A percentile compares a stretch with the other conserved stretches of the same genome.
phyloP scores from a whole-genome alignment of 192 early-diverging fungal genomes.

The Chytriomyces confervae region DNA sequence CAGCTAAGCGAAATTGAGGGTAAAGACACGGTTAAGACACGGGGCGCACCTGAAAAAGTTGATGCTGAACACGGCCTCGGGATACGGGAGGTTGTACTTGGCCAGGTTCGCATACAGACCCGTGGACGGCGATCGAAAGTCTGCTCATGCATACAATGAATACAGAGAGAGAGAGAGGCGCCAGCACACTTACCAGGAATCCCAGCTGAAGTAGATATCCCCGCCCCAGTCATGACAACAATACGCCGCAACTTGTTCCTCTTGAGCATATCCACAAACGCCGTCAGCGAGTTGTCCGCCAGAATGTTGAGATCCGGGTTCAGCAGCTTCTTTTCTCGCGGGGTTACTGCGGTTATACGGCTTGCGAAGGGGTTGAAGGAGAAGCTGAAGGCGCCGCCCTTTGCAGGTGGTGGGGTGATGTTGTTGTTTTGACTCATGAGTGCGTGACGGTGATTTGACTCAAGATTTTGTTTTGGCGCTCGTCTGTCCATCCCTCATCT shows the following conservation, averaged over 20 bases:
- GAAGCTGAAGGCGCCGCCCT: background rate
- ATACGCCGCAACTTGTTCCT: constrained; percentile 54
- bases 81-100: constrained; percentile 87
- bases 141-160: constrained; percentile 34
- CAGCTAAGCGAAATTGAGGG: background rate
- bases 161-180: background rate
- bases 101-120: constrained; percentile 85
- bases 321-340: constrained; percentile 24
- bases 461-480: too few relatives aligned
- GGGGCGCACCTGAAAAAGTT: constrained; percentile 71
- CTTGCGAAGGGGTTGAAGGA: background rate
- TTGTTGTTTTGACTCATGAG: background rate
- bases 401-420: background rate
- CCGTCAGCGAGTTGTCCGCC: constrained; percentile 41
- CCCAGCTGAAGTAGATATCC: constrained; percentile 63
- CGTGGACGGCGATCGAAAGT: constrained; percentile 90
- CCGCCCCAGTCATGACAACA: constrained; percentile 91
- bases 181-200: constrained; percentile 64
- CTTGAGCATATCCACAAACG: constrained; percentile 48
- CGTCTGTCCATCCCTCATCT: too few relatives aligned
- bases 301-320: constrained; percentile 36
- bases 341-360: background rate
- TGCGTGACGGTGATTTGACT: too few relatives aligned
- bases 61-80: constrained; percentile 95
- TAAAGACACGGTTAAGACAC: background rate